Conservation (phyloP, 768 basidiomycete species). For the Butyriboletus loyo region DNA sequence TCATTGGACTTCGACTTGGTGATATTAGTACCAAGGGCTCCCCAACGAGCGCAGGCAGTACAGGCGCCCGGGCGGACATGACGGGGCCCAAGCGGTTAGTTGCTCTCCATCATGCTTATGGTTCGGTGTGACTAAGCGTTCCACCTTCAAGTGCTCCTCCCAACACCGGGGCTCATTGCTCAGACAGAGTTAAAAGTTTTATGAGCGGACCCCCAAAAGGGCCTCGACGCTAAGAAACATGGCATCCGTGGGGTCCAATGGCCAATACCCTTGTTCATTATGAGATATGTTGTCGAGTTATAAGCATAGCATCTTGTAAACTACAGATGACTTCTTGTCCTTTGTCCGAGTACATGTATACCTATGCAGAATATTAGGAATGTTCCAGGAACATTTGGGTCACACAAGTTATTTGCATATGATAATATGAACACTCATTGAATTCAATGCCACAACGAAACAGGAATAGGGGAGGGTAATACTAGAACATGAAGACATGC, state of each 20-base stretch:
- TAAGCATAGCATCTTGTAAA: too few relatives aligned
- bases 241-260: too few relatives aligned
- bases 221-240: too few relatives aligned
- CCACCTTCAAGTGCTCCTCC: neutral
- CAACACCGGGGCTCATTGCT: neutral
- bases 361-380: neutral
- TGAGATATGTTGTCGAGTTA: too few relatives aligned
- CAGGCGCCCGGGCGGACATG: neutral
- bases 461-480: constrained; percentile 24
- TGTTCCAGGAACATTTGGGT: too few relatives aligned
- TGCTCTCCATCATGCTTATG: neutral
- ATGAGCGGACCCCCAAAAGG: too few relatives aligned
- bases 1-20: neutral
- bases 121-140: neutral
- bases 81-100: neutral
- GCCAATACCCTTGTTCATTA: too few relatives aligned
- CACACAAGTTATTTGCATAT: too few relatives aligned
- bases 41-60: neutral
- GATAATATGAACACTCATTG: constrained; percentile 13
- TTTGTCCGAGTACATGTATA: too few relatives aligned
- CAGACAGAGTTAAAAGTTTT: too few relatives aligned
- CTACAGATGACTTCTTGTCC: too few relatives aligned
- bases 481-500: constrained; percentile 35
- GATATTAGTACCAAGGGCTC: neutral
- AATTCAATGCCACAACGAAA: constrained; percentile 19